These are phyloP conservation scores for Penicillium sp. DNA, from an alignment of 2,329 filamentous ascomycete species.

Conservation along the genomic window DNA sequence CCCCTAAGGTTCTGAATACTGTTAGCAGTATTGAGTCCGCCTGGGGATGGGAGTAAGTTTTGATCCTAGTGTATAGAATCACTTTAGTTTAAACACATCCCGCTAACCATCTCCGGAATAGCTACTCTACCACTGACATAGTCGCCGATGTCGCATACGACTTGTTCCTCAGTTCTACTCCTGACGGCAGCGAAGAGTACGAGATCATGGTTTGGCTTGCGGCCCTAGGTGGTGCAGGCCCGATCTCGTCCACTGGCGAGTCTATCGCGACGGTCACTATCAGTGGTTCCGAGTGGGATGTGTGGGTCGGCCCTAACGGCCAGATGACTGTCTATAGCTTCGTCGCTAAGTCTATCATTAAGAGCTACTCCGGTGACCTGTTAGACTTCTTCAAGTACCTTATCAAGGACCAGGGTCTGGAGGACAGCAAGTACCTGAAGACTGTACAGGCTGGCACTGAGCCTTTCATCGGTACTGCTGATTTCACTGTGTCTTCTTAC, in stretches of 20 bases:
- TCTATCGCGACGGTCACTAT: conserved; percentile 56
- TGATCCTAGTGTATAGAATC: neutral
- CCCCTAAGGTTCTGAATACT: conserved; percentile 31
- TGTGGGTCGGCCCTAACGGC: conserved; percentile 63
- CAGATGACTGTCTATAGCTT: conserved; percentile 60
- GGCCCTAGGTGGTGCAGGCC: conserved; percentile 57
- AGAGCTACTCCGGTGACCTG: conserved; percentile 58
- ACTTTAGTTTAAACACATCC: neutral
- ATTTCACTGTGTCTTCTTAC: conserved; percentile 31
- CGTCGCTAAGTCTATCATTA: conserved; percentile 49
- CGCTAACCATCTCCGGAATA: conserved; percentile 5
- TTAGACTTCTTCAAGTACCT: conserved; percentile 60
- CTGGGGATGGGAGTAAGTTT: conserved; percentile 46
- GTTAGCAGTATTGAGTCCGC: conserved; percentile 46
- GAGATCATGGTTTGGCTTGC: conserved; percentile 68
- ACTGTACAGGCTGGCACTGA: conserved; percentile 46
- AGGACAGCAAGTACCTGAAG: conserved; percentile 52
- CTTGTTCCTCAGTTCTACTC: conserved; percentile 55
- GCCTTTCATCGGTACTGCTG: conserved; percentile 37
- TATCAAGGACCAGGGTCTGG: conserved; percentile 37
- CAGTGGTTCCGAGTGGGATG: conserved; percentile 55
- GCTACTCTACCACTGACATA: conserved; percentile 51
- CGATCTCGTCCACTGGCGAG: conserved; percentile 52
- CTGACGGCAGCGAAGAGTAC: conserved; percentile 51
- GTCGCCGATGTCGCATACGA: conserved; percentile 63